Evolutionary conservation across 108 stramenopile species (phyloP).

Genomic region (Licmophora abbreviata): DNA sequence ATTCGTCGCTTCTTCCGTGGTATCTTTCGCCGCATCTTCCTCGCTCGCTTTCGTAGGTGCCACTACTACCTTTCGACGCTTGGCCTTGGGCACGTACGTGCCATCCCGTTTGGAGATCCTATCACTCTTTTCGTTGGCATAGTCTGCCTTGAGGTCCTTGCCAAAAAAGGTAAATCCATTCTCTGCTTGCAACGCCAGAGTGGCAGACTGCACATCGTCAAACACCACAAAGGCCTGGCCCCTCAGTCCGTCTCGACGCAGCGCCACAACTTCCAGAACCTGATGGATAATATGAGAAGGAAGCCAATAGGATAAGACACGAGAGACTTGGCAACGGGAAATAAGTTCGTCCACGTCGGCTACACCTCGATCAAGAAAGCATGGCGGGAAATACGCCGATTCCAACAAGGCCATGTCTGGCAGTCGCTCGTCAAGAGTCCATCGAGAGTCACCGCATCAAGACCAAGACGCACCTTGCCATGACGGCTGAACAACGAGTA

Average conservation of each 20-base stretch:
- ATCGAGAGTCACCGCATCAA: too few relatives aligned
- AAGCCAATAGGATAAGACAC: not conserved
- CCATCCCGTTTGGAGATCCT: slow-evolving; percentile 82
- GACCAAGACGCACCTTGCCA: slow-evolving; percentile 71
- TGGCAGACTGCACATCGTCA: slow-evolving; percentile 80
- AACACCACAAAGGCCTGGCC: slow-evolving; percentile 95
- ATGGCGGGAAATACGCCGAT: not conserved
- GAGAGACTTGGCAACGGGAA: not conserved
- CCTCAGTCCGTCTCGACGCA: slow-evolving; percentile 69
- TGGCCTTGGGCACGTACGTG: slow-evolving; percentile 71
- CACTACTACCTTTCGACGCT: slow-evolving; percentile 32
- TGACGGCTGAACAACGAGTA: slow-evolving; percentile 89
- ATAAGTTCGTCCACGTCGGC: slow-evolving; percentile 31
- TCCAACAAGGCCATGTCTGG: not conserved
- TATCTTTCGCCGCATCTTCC: slow-evolving; percentile 2
- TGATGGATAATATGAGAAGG: not conserved
- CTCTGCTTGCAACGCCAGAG: slow-evolving; percentile 82
- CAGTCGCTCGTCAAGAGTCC: not conserved
- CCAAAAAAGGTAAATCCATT: slow-evolving; percentile 89
- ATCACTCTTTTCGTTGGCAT: slow-evolving; percentile 85
- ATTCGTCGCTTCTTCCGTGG: slow-evolving; percentile 3
- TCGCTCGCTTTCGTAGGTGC: slow-evolving; percentile 9
- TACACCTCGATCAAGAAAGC: not conserved
- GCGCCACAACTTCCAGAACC: slow-evolving; percentile 70
- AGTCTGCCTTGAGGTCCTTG: slow-evolving; percentile 76